phyloP scores from a whole-genome alignment of 352 stramenopile genomes.

The Phytophthora pinifolia region DNA sequence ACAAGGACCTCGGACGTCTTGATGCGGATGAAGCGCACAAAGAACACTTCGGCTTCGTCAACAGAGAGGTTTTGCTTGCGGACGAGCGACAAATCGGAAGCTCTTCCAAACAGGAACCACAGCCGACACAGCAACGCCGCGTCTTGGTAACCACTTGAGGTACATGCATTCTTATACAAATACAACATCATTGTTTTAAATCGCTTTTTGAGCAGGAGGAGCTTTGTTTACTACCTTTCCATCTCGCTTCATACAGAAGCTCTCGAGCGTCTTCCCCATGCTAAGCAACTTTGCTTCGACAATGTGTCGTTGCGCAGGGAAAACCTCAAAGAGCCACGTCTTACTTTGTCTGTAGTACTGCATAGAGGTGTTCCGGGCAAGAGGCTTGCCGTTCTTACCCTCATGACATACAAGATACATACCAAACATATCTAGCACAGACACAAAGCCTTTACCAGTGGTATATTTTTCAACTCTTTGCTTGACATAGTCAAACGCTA shows the following conservation, averaged over 20 bases:
- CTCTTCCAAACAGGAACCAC: constrained; percentile 30
- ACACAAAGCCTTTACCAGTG: too few relatives aligned
- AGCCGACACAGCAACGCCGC: constrained; percentile 14
- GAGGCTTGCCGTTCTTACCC: too few relatives aligned
- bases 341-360: not conserved
- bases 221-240: not conserved
- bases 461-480: too few relatives aligned
- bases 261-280: constrained; percentile 1
- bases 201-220: not conserved
- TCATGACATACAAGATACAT: too few relatives aligned
- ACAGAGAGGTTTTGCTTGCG: constrained; percentile 26
- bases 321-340: too few relatives aligned
- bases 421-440: too few relatives aligned
- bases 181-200: constrained; percentile 1
- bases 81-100: constrained; percentile 25
- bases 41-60: constrained; percentile 14
- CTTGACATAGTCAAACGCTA: too few relatives aligned
- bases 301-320: too few relatives aligned
- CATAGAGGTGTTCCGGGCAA: too few relatives aligned
- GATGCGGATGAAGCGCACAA: constrained; percentile 22
- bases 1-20: constrained; percentile 35
- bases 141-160: constrained; percentile 12
- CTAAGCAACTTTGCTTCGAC: not conserved
- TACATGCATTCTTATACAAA: constrained; percentile 1
- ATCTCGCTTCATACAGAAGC: not conserved